Evolutionary conservation across 192 early-diverging fungal species (phyloP).

Genomic region (Coemansia sp.): DNA sequence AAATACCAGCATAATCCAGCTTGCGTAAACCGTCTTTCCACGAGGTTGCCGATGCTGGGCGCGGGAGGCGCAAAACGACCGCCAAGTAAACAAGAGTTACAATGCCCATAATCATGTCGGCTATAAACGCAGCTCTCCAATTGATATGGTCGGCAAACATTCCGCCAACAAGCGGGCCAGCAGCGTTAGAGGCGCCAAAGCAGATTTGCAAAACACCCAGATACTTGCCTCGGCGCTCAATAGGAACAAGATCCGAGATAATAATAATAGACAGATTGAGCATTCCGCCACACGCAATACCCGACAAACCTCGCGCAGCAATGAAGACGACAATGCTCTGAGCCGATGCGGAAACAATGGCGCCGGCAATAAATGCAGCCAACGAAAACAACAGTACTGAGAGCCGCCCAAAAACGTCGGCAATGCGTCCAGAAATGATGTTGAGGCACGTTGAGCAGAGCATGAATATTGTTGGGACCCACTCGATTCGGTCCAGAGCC

Average conservation of each 20-base stretch:
- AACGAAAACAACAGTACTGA: constrained; percentile 45
- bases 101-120: constrained; percentile 73
- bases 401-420: constrained; percentile 71
- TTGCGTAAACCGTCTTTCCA: constrained; percentile 26
- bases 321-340: constrained; percentile 58
- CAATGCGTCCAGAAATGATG: constrained; percentile 79
- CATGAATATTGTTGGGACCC: constrained; percentile 84
- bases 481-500: constrained; percentile 67
- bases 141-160: constrained; percentile 54
- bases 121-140: constrained; percentile 72
- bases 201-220: constrained; percentile 59
- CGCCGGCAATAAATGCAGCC: constrained; percentile 44
- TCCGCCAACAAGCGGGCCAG: constrained; percentile 60
- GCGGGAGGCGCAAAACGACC: constrained; percentile 54
- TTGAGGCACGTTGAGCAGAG: constrained; percentile 66
- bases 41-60: constrained; percentile 21
- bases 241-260: constrained; percentile 70
- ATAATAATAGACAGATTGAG: constrained; percentile 69
- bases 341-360: constrained; percentile 39
- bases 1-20: constrained; percentile 66
- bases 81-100: constrained; percentile 55
- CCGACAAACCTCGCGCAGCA: constrained; percentile 66
- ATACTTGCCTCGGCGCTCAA: constrained; percentile 71
- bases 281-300: constrained; percentile 67
- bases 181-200: constrained; percentile 57